Conservation (phyloP, 306 rosid species). For the Inga oerstediana region DNA sequence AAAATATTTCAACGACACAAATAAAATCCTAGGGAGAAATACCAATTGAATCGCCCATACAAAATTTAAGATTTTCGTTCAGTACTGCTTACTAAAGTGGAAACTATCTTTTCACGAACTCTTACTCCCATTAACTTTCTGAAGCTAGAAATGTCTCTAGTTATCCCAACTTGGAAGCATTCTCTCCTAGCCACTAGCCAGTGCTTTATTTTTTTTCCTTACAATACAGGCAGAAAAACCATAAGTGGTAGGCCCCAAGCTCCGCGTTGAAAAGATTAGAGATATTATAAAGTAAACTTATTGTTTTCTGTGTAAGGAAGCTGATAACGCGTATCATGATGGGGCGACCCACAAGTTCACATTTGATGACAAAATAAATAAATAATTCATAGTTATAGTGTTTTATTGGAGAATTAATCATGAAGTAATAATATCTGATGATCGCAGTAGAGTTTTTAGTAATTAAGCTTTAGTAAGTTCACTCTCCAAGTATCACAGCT, state of each 20-base stretch:
- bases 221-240: conserved; percentile 8
- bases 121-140: conserved; percentile 21
- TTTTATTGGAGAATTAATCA: conserved; percentile 17
- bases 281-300: conserved; percentile 14
- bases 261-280: conserved; percentile 11
- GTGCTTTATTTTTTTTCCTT: conserved; percentile 11
- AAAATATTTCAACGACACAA: not conserved
- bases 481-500: not conserved
- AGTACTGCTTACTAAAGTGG: conserved; percentile 20
- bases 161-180: conserved; percentile 26
- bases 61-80: not conserved
- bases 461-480: not conserved
- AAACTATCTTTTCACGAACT: conserved; percentile 26
- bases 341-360: not conserved
- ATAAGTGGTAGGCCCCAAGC: conserved; percentile 20
- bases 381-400: not conserved
- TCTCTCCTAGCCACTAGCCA: not conserved
- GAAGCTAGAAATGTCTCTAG: conserved; percentile 14
- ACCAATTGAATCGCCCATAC: not conserved
- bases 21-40: not conserved
- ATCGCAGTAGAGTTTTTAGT: not conserved
- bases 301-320: conserved; percentile 24
- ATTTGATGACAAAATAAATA: not conserved
- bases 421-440: conserved; percentile 27
- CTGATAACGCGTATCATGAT: conserved; percentile 26